Conservation (phyloP, 495 filamentous ascomycete species). For the Xylaria telfairii region DNA sequence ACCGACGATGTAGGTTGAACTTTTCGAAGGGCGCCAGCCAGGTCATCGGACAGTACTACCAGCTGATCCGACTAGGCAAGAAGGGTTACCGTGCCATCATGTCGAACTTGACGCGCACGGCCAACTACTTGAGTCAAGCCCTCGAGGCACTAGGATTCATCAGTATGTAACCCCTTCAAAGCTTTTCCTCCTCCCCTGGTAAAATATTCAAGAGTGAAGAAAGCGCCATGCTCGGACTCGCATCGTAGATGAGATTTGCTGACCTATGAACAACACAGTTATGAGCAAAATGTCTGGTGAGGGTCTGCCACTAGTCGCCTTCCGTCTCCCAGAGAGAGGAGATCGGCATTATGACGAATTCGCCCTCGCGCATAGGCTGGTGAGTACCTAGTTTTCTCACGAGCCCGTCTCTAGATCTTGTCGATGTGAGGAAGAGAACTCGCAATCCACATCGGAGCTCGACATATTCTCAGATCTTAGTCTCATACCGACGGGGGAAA, state of each 20-base stretch:
- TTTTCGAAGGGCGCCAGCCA: slow-evolving; percentile 93
- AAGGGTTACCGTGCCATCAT: slow-evolving; percentile 87
- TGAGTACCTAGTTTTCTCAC: background rate
- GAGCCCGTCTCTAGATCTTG: background rate
- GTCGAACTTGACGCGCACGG: slow-evolving; percentile 81
- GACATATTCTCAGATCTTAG: background rate
- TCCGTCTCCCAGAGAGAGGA: slow-evolving; percentile 65
- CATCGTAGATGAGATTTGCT: background rate
- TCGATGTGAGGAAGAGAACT: background rate
- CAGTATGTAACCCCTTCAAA: slow-evolving; percentile 59
- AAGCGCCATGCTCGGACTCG: too few relatives aligned
- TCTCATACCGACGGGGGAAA: background rate
- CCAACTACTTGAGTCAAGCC: slow-evolving; percentile 76
- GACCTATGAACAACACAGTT: background rate
- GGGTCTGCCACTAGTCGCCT: slow-evolving; percentile 86
- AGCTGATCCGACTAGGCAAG: slow-evolving; percentile 90
- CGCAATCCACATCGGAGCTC: background rate
- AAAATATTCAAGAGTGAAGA: background rate
- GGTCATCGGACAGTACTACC: slow-evolving; percentile 95
- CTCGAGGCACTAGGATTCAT: slow-evolving; percentile 78
- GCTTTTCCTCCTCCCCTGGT: background rate
- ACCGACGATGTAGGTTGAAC: slow-evolving; percentile 60
- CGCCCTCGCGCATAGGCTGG: slow-evolving; percentile 76
- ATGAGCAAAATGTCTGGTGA: slow-evolving; percentile 69
- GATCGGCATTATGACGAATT: slow-evolving; percentile 79